These are phyloP conservation scores for Ceratocystis destructans DNA, from an alignment of 2,329 filamentous ascomycete species.

Conservation along the genomic window DNA sequence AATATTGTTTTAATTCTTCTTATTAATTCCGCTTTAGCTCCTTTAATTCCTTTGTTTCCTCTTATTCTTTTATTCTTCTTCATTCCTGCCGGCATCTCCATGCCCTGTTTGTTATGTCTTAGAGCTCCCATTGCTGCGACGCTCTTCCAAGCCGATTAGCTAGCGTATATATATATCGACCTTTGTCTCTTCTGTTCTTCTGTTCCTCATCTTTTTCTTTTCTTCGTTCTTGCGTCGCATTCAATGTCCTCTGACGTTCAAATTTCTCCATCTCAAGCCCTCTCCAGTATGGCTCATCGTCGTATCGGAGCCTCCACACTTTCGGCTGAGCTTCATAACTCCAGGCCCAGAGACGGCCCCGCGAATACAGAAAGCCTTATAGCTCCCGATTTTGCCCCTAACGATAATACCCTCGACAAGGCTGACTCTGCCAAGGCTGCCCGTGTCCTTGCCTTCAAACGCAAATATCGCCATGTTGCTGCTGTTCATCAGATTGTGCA, in stretches of 20 bases:
- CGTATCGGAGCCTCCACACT: background rate
- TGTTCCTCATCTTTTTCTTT: background rate
- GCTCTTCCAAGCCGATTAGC: background rate
- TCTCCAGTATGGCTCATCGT: background rate
- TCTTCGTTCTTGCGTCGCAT: background rate
- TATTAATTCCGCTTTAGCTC: background rate
- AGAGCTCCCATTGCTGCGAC: background rate
- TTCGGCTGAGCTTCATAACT: background rate
- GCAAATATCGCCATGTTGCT: constrained; percentile 81
- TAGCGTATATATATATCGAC: background rate
- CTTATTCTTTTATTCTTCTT: constrained; percentile 17
- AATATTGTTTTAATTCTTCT: background rate
- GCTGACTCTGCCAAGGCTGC: constrained; percentile 12
- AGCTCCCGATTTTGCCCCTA: background rate
- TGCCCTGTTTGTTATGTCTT: background rate
- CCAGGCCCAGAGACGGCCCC: background rate
- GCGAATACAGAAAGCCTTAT: background rate
- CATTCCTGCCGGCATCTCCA: background rate
- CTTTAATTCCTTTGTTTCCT: background rate
- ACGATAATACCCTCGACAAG: background rate
- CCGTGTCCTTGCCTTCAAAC: constrained; percentile 15
- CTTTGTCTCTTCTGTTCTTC: background rate
- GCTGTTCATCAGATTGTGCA: constrained; percentile 62
- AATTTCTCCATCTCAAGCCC: background rate
- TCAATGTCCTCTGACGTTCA: background rate